Evolutionary conservation across 192 early-diverging fungal genomes (phyloP).

Genomic region (Spizellomyces sp.): DNA sequence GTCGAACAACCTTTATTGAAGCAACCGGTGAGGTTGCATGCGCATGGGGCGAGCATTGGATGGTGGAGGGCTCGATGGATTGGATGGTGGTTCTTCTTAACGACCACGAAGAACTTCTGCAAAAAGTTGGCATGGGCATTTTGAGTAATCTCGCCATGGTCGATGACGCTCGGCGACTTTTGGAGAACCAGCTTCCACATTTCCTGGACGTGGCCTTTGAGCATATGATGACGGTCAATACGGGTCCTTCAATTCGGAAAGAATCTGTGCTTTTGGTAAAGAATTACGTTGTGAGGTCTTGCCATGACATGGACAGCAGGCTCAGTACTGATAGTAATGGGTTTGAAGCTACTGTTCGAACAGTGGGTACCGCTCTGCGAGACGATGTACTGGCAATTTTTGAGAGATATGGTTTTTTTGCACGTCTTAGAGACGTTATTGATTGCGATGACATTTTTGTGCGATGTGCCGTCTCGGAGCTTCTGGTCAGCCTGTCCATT

Average conservation of each 20-base stretch:
- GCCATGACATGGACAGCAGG: too few relatives aligned
- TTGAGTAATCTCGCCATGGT: conserved; percentile 42
- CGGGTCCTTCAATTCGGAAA: too few relatives aligned
- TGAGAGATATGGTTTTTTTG: conserved; percentile 32
- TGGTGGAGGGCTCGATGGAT: conserved; percentile 38
- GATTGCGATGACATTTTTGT: conserved; percentile 18
- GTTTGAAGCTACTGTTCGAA: neutral
- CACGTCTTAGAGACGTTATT: conserved; percentile 26
- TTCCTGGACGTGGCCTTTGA: too few relatives aligned
- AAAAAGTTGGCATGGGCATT: conserved; percentile 45
- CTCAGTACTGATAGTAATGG: neutral
- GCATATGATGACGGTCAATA: too few relatives aligned
- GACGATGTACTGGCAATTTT: too few relatives aligned
- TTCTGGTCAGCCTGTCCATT: conserved; percentile 40
- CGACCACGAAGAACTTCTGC: conserved; percentile 37
- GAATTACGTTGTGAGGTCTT: too few relatives aligned
- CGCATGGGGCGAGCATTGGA: conserved; percentile 46
- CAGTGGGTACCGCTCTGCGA: neutral
- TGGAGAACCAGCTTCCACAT: too few relatives aligned
- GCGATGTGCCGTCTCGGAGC: conserved; percentile 34
- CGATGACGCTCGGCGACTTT: neutral
- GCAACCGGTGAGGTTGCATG: neutral
- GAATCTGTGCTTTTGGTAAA: too few relatives aligned
- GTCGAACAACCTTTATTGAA: conserved; percentile 24
- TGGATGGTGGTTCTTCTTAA: conserved; percentile 41